phyloP scores from a whole-genome alignment of 1,284 basidiomycete genomes.

The Cutaneotrichosporon daszewskae region DNA sequence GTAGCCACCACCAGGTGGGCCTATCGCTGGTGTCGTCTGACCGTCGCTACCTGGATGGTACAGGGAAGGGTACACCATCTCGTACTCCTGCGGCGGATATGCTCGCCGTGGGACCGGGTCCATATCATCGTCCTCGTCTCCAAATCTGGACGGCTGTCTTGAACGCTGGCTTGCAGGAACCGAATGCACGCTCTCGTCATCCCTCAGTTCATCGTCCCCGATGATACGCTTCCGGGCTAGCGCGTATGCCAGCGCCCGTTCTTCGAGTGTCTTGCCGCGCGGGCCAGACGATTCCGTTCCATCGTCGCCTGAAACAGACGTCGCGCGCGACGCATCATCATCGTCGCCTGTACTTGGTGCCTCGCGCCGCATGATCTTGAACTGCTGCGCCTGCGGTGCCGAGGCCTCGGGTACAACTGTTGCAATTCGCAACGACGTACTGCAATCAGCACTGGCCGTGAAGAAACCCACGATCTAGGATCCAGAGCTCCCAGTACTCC shows the following conservation, averaged over 20 bases:
- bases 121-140: constrained; percentile 31
- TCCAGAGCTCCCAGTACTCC: constrained; percentile 30
- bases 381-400: constrained; percentile 25
- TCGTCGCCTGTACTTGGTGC: constrained; percentile 15
- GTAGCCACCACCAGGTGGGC: background rate
- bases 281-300: constrained; percentile 13
- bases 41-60: constrained; percentile 22
- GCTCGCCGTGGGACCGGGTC: constrained; percentile 31
- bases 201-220: constrained; percentile 18
- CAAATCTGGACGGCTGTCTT: constrained; percentile 11
- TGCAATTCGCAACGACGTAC: constrained; percentile 15
- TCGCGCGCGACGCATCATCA: constrained; percentile 13
- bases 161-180: constrained; percentile 5
- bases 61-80: constrained; percentile 36
- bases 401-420: constrained; percentile 15
- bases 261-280: constrained; percentile 35
- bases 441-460: constrained; percentile 12
- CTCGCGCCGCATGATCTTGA: constrained; percentile 39
- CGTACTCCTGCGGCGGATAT: constrained; percentile 18
- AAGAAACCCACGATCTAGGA: constrained; percentile 25
- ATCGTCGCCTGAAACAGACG: constrained; percentile 16
- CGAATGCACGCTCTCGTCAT: constrained; percentile 14
- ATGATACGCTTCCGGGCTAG: constrained; percentile 37
- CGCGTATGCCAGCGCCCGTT: constrained; percentile 37
- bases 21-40: background rate